A percentile compares a stretch with the other conserved stretches of the same genome.
Evolutionary conservation across 495 filamentous ascomycete species (phyloP).

Genomic region (Neurospora sp.): DNA sequence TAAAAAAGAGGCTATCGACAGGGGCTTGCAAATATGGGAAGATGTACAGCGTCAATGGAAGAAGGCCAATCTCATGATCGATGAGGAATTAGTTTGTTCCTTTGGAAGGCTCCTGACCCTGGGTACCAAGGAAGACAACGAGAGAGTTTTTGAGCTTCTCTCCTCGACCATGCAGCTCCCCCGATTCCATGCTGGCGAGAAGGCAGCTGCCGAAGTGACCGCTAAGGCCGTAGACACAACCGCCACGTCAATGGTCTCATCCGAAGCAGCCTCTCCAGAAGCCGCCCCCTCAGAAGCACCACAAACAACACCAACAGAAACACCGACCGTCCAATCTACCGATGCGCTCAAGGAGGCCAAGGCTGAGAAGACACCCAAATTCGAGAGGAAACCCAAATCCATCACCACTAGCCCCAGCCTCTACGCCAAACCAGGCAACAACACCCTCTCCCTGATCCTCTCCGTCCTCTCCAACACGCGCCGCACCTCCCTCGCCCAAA

Average conservation of each 20-base stretch:
- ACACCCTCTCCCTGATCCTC: slow-evolving; percentile 60
- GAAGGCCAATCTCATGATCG: slow-evolving; percentile 53
- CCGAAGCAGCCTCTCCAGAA: not conserved
- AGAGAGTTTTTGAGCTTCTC: slow-evolving; percentile 60
- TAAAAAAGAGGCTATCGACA: slow-evolving; percentile 32
- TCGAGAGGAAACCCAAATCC: not conserved
- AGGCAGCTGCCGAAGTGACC: not conserved
- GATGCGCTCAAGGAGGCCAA: not conserved
- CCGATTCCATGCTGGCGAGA: slow-evolving; percentile 19
- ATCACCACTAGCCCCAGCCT: not conserved
- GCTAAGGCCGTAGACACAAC: not conserved
- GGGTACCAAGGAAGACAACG: slow-evolving; percentile 43
- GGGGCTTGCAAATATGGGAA: slow-evolving; percentile 65
- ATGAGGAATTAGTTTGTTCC: slow-evolving; percentile 60
- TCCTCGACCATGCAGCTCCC: slow-evolving; percentile 70
- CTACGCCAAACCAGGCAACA: slow-evolving; percentile 49
- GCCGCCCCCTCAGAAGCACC: not conserved
- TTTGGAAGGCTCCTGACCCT: slow-evolving; percentile 67
- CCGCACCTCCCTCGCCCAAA: slow-evolving; percentile 36
- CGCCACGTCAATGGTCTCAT: not conserved
- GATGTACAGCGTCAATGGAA: slow-evolving; percentile 66
- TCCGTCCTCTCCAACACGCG: slow-evolving; percentile 46
- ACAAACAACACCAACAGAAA: too few relatives aligned
- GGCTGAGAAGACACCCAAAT: not conserved
- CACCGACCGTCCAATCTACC: not conserved